Conservation (phyloP, 2,329 filamentous ascomycete species). For the Penicillium sp. region DNA sequence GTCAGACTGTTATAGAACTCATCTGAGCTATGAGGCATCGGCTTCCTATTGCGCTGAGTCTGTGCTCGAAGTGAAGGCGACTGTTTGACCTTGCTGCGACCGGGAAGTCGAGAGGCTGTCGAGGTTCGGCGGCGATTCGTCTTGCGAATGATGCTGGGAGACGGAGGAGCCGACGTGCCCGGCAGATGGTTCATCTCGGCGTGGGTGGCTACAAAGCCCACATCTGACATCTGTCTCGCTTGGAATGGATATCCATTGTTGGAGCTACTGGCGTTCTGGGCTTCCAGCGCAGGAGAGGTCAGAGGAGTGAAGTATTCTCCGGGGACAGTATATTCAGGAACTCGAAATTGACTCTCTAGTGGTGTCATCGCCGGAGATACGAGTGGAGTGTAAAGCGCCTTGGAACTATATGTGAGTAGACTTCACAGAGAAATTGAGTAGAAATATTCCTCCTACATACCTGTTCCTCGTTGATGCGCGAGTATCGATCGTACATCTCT, state of each 20-base stretch:
- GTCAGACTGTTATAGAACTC: conserved; percentile 36
- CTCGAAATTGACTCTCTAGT: conserved; percentile 46
- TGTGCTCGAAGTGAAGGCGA: conserved; percentile 46
- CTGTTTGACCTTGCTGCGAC: conserved; percentile 41
- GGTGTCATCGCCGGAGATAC: conserved; percentile 53
- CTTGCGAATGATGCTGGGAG: conserved; percentile 33
- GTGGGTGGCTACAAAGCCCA: conserved; percentile 43
- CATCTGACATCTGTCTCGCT: conserved; percentile 37
- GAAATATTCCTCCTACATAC: conserved; percentile 24
- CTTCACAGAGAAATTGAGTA: not conserved
- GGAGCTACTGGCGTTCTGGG: conserved; percentile 37
- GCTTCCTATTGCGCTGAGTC: conserved; percentile 32
- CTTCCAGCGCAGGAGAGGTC: conserved; percentile 51
- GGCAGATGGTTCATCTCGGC: conserved; percentile 39
- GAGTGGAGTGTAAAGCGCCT: conserved; percentile 51
- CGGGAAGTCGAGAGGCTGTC: conserved; percentile 30
- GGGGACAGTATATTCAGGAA: conserved; percentile 48
- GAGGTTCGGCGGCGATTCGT: conserved; percentile 39
- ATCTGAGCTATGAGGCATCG: conserved; percentile 32
- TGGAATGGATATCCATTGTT: conserved; percentile 36
- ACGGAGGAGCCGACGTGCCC: conserved; percentile 25
- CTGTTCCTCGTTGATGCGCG: conserved; percentile 45
- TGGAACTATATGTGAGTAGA: not conserved
- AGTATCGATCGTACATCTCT: conserved; percentile 46
- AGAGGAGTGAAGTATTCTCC: conserved; percentile 52